Percentiles rank a stretch among this genome's conserved stretches.
These are phyloP conservation scores for Pseudognaphalium luteoalbum DNA, from an alignment of 129 eudicot species.

Conservation along the genomic window DNA sequence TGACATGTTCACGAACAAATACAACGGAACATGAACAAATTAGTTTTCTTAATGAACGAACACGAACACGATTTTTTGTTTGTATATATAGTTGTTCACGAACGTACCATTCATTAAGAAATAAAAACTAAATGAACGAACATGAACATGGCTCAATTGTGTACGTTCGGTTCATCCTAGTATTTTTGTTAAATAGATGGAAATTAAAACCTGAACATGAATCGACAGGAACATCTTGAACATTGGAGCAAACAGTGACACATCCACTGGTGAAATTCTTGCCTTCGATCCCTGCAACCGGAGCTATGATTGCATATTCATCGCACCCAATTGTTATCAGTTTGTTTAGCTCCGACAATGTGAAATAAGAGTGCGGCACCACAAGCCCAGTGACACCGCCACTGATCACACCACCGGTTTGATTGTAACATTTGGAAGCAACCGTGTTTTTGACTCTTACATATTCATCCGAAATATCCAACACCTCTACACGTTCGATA, in stretches of 20 bases:
- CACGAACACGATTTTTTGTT: no score
- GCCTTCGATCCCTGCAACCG: conserved; percentile 2
- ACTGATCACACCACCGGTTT: not conserved
- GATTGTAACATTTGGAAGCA: conserved; percentile 21
- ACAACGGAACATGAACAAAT: no score
- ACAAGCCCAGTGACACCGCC: not conserved
- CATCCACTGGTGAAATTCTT: conserved; percentile 18
- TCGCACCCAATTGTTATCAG: conserved; percentile 23
- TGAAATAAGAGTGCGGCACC: conserved; percentile 8
- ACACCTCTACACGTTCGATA: conserved; percentile 14
- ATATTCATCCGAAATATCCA: conserved; percentile 15
- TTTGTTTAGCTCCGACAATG: conserved; percentile 16
- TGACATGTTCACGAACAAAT: no score
- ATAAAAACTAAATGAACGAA: no score
- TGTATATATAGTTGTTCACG: no score
- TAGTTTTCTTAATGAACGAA: no score
- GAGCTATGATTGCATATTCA: conserved; percentile 10
- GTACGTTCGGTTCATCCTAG: no score
- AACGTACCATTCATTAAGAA: no score
- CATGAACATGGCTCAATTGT: no score
- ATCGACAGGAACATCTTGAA: conserved; percentile 28
- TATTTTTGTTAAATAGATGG: no score
- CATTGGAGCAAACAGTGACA: conserved; percentile 9
- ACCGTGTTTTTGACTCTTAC: conserved; percentile 25
- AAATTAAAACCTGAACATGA: conserved; percentile 29